Base-by-base conservation (phyloP, 2,329 filamentous ascomycete species). In the Colletotrichum sp. region DNA sequence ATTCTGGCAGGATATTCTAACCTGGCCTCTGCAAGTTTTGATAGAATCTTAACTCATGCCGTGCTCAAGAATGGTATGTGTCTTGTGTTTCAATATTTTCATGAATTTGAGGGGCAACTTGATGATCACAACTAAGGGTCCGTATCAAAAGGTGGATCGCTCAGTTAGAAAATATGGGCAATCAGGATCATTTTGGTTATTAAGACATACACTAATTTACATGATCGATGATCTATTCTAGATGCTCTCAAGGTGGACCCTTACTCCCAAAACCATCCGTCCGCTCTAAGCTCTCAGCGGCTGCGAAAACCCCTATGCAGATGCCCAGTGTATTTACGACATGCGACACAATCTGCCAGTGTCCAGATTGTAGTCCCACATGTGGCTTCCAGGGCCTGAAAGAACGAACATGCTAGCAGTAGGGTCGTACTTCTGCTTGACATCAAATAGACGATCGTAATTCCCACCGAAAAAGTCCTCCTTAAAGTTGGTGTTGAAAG, bases 11-110 rank as follows among this genome's bases (percentile, higher is more conserved):
- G 79, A 82, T 8, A 78, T 80, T 6, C 73, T 85, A 77, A 71
- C 76, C 1, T 85, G 83, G 83, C 84, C 84, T 2, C 69, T 84
- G 8, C 78, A 81, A 30, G 80, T 81, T n/a, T 56, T 84, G 12
- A 76, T 12, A 13, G 43, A 70, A 52, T 24, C 7, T 12, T 64
- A 21, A 26, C 24, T 24, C 15, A 1, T 58, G 21, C 2, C 3
- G 13, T 10, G 12, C 26, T 0, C 10, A 1, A 28, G 26, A 13
- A 16, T 18, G 3, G 0, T 43, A 43, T 1, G 3, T 43, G 43
- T 21, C 10, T 52, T 52, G 12, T 1, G 10, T 13, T 9, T 8
- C n/a, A 18, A n/a, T 21, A 52, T 1, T 7, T 3, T 13, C n/a
- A 52, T 52, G 43, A 52, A 3, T 8, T n/a, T 6, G n/a, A 5